Conservation (phyloP, 306 rosid species). For the Senna tora region DNA sequence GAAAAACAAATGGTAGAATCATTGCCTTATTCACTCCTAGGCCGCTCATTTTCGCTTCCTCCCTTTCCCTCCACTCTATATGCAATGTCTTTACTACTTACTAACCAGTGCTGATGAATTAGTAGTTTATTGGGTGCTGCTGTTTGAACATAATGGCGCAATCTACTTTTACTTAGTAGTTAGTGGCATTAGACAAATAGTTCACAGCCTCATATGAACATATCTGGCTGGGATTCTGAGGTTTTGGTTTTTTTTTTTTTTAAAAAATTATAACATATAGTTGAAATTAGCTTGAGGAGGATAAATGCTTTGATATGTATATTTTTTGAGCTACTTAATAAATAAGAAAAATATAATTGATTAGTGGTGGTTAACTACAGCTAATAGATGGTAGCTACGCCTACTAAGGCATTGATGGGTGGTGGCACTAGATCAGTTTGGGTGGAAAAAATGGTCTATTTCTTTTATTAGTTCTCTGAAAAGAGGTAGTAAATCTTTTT, state of each 20-base stretch:
- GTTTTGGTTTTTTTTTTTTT: background rate
- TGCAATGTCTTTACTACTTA: background rate
- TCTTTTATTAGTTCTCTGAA: background rate
- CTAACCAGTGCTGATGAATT: background rate
- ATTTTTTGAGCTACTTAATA: background rate
- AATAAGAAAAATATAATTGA: background rate
- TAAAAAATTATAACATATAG: background rate
- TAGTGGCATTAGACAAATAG: background rate
- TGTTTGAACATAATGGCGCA: background rate
- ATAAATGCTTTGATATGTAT: background rate
- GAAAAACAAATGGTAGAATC: background rate
- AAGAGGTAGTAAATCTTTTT: background rate
- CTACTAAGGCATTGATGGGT: background rate
- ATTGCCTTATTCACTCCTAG: background rate
- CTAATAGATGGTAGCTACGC: background rate
- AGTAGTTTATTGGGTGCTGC: background rate
- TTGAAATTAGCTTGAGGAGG: background rate
- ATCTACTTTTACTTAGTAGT: background rate
- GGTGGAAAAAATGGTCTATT: background rate
- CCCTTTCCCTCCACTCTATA: background rate
- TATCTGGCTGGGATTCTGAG: background rate
- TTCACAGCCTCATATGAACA: background rate
- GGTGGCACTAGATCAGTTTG: background rate
- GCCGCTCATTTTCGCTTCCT: background rate
- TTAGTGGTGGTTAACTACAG: background rate